Evolutionary conservation across 192 early-diverging fungal species (phyloP).

Genomic region (Oehlia diaphana): DNA sequence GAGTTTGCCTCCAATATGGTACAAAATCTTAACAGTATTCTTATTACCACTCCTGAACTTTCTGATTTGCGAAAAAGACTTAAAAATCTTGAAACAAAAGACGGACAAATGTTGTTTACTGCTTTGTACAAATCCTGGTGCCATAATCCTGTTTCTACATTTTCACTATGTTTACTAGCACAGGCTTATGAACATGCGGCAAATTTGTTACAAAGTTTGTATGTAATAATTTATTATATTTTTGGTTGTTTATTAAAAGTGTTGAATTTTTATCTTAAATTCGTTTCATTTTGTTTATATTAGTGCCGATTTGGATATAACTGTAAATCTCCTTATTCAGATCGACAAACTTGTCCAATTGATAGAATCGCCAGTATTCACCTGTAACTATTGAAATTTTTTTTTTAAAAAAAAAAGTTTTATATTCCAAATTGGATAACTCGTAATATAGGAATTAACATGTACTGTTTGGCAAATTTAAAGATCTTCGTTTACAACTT

Average conservation of each 20-base stretch:
- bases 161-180: conserved; percentile 93
- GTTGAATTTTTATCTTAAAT: not conserved
- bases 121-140: conserved; percentile 93
- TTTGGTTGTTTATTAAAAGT: not conserved
- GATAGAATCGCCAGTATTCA: conserved; percentile 97
- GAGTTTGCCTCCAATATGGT: conserved; percentile 98
- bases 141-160: conserved; percentile 92
- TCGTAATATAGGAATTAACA: not conserved
- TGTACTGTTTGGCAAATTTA: not conserved
- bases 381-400: conserved; percentile 49
- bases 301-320: conserved; percentile 89
- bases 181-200: conserved; percentile 94
- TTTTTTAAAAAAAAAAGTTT: not conserved
- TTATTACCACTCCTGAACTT: conserved; percentile 93
- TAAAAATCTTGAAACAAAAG: conserved; percentile 73
- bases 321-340: conserved; percentile 91
- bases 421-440: not conserved
- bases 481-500: conserved; percentile 86
- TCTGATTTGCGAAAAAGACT: conserved; percentile 76
- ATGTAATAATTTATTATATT: conserved; percentile 27
- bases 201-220: conserved; percentile 79
- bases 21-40: conserved; percentile 94
- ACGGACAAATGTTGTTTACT: conserved; percentile 81
- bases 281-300: not conserved
- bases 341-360: conserved; percentile 98